Conservation (phyloP, 1,139 yeast genomes). For the Debaryomyces robertsiae region DNA sequence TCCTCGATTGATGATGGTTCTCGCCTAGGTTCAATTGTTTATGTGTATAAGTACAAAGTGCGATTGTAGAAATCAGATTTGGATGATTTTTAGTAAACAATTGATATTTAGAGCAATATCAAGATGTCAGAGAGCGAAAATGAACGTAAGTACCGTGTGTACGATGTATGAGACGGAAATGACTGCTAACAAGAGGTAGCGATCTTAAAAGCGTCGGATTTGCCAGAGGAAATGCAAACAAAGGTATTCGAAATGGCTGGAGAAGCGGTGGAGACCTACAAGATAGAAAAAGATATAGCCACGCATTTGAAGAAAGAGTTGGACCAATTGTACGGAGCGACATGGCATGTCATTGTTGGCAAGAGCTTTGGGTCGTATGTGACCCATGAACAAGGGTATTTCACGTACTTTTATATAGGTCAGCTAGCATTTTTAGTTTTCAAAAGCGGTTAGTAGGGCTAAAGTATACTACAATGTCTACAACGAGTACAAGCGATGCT, state of each 20-base stretch:
- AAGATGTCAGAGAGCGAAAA: slow-evolving; percentile 9
- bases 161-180: neutral
- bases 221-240: slow-evolving; percentile 59
- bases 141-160: slow-evolving; percentile 12
- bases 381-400: slow-evolving; percentile 84
- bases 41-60: slow-evolving; percentile 8
- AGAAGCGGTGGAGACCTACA: slow-evolving; percentile 47
- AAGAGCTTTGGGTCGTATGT: slow-evolving; percentile 91
- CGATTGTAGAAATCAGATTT: slow-evolving; percentile 3
- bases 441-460: slow-evolving; percentile 60
- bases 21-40: neutral
- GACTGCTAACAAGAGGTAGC: slow-evolving; percentile 30
- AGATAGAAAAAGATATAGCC: slow-evolving; percentile 75
- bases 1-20: too few relatives aligned
- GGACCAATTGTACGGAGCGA: slow-evolving; percentile 64
- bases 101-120: neutral
- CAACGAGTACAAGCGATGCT: too few relatives aligned
- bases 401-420: slow-evolving; percentile 82
- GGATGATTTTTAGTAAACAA: slow-evolving; percentile 4
- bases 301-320: slow-evolving; percentile 75
- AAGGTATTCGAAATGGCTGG: slow-evolving; percentile 60
- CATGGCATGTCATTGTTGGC: slow-evolving; percentile 97
- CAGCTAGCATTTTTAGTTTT: slow-evolving; percentile 79
- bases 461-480: slow-evolving; percentile 12
- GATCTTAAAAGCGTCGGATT: slow-evolving; percentile 50